These are phyloP conservation scores for Ophiocordyceps camponoti-saundersi DNA, from an alignment of 2,329 filamentous ascomycete genomes.

Conservation along the genomic window DNA sequence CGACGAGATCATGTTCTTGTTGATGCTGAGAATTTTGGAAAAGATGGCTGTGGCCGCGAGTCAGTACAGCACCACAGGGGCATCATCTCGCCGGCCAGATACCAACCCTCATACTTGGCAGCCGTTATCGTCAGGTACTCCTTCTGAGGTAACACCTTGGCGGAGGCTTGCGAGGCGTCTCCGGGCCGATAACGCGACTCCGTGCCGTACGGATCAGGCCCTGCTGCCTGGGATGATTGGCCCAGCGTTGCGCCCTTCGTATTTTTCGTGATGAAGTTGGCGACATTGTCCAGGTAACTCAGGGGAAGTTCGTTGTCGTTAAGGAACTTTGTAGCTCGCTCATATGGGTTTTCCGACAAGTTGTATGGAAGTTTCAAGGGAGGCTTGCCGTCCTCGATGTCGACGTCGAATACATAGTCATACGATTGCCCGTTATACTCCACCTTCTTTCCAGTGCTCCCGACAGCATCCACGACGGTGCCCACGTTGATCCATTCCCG, in stretches of 20 bases:
- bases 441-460: constrained; percentile 63
- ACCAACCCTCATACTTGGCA: constrained; percentile 46
- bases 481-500: constrained; percentile 75
- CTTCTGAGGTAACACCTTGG: constrained; percentile 50
- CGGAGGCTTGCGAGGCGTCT: constrained; percentile 27
- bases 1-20: constrained; percentile 51
- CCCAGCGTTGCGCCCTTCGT: constrained; percentile 78
- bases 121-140: constrained; percentile 62
- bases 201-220: constrained; percentile 59
- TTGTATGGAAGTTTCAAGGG: constrained; percentile 91
- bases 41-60: constrained; percentile 39
- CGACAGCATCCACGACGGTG: constrained; percentile 82
- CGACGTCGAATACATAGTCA: constrained; percentile 92
- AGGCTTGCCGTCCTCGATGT: constrained; percentile 88
- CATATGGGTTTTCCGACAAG: constrained; percentile 79
- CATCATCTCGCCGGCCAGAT: too few relatives aligned
- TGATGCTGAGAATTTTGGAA: constrained; percentile 62
- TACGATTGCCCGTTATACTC: constrained; percentile 74
- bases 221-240: constrained; percentile 30
- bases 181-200: constrained; percentile 67
- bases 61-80: background rate
- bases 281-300: constrained; percentile 77
- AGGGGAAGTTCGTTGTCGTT: constrained; percentile 76
- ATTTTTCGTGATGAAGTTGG: constrained; percentile 82
- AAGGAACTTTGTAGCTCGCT: constrained; percentile 81